Evolutionary conservation across 306 rosid species (phyloP).

Genomic region (Boehmeria nivea): DNA sequence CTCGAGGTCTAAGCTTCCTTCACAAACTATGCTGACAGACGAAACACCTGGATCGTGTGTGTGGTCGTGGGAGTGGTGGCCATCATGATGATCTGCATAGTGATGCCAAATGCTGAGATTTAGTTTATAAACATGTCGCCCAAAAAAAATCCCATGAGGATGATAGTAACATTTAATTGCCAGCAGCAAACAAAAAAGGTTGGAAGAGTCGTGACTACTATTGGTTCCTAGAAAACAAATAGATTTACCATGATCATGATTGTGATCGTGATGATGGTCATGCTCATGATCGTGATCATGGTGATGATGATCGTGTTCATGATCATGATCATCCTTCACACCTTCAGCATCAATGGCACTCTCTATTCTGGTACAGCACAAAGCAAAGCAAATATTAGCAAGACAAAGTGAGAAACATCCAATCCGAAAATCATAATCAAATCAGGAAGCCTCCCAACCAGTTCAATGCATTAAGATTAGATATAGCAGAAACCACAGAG

Average conservation of each 20-base stretch:
- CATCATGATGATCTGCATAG: slow-evolving; percentile 52
- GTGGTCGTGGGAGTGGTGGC: slow-evolving; percentile 75
- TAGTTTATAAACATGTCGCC: slow-evolving; percentile 5
- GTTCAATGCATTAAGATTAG: not conserved
- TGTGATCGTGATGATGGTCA: slow-evolving; percentile 28
- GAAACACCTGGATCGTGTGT: slow-evolving; percentile 92
- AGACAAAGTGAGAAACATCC: not conserved
- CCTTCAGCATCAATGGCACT: slow-evolving; percentile 55
- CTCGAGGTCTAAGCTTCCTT: slow-evolving; percentile 94
- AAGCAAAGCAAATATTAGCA: slow-evolving; percentile 17
- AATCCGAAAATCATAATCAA: not conserved
- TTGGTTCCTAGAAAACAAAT: not conserved
- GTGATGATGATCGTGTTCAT: slow-evolving; percentile 27
- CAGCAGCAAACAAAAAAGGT: no score
- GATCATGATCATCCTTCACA: slow-evolving; percentile 54
- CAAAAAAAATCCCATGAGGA: not conserved
- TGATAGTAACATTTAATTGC: no score
- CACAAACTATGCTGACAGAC: slow-evolving; percentile 92
- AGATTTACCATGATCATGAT: slow-evolving; percentile 58
- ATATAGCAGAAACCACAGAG: slow-evolving; percentile 3
- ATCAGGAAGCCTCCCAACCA: slow-evolving; percentile 5
- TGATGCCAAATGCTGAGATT: slow-evolving; percentile 4
- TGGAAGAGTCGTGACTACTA: no score
- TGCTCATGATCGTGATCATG: slow-evolving; percentile 38
- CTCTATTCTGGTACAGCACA: slow-evolving; percentile 64